Evolutionary conservation across 1,284 basidiomycete species (phyloP).

Genomic region (Stereum hirsutum): DNA sequence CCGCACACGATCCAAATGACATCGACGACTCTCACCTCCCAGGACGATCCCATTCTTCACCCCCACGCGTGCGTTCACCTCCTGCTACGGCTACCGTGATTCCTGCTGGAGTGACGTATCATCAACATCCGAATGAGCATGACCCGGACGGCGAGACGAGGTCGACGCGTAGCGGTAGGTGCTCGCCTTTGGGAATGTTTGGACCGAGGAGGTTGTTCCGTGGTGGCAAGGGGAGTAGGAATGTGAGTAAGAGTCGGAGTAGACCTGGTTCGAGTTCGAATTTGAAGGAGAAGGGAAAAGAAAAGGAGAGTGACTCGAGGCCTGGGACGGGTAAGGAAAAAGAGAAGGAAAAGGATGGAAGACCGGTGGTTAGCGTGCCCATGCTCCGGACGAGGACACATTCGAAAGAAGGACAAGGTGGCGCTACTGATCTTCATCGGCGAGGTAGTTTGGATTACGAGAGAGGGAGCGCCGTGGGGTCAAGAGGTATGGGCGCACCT

Average conservation of each 20-base stretch:
- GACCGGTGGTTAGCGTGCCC: constrained; percentile 22
- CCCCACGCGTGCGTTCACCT: no score
- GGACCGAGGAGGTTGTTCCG: no score
- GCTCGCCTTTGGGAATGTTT: no score
- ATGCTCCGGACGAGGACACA: constrained; percentile 12
- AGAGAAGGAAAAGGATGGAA: constrained; percentile 9
- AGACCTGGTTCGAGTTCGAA: no score
- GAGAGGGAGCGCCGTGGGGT: constrained; percentile 50
- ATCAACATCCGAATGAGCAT: no score
- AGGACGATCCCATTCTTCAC: constrained; percentile 9
- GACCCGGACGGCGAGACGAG: no score
- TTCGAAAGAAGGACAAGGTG: constrained; percentile 9
- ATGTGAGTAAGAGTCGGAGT: no score
- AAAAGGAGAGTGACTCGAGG: constrained; percentile 10
- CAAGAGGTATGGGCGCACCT: neutral
- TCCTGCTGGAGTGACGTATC: no score
- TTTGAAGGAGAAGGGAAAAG: constrained; percentile 12
- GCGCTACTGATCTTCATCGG: neutral
- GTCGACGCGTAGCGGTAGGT: no score
- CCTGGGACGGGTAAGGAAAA: neutral
- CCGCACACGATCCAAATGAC: constrained; percentile 1
- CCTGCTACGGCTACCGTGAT: no score
- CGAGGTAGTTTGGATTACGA: constrained; percentile 59
- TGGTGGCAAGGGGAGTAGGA: no score
- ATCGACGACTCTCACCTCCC: neutral